Evolutionary conservation across 495 filamentous ascomycete genomes (phyloP).

Genomic region (Aspergillus homomorphus): DNA sequence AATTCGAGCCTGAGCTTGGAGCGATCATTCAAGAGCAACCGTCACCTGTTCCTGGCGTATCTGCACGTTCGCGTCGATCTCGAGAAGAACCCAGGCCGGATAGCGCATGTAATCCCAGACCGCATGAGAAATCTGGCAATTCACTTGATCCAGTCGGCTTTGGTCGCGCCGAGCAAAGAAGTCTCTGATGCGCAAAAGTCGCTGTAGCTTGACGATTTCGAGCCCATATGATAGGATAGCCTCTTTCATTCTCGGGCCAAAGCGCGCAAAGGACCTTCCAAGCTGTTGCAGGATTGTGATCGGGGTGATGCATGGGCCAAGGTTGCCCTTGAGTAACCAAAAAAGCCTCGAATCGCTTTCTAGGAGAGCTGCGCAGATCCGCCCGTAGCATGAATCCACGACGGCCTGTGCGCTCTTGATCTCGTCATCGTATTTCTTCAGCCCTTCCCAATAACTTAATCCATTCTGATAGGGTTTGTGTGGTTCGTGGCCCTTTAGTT

Average conservation of each 20-base stretch:
- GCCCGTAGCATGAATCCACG: constrained; percentile 12
- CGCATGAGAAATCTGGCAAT: constrained; percentile 48
- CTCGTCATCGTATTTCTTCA: constrained; percentile 13
- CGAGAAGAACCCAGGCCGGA: constrained; percentile 60
- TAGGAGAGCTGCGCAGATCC: constrained; percentile 26
- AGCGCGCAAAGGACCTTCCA: constrained; percentile 29
- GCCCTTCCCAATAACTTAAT: neutral
- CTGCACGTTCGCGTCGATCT: constrained; percentile 60
- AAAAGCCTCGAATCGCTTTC: constrained; percentile 25
- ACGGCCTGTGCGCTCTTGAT: constrained; percentile 11
- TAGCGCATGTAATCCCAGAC: constrained; percentile 50
- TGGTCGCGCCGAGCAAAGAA: constrained; percentile 14
- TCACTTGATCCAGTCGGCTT: constrained; percentile 45
- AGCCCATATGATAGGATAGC: constrained; percentile 29
- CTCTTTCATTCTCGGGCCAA: constrained; percentile 28
- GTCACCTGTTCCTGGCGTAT: constrained; percentile 59
- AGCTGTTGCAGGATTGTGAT: constrained; percentile 51
- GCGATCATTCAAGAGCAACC: constrained; percentile 57
- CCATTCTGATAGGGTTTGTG: neutral
- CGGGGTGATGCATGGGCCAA: constrained; percentile 54
- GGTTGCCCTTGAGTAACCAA: constrained; percentile 47
- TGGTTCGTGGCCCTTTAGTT: neutral
- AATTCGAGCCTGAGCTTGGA: constrained; percentile 44
- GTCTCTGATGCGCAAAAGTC: constrained; percentile 42
- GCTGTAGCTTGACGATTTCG: constrained; percentile 37